Percentiles rank a stretch among this genome's conserved stretches.
phyloP scores from a whole-genome alignment of 2,329 filamentous ascomycete species.

The Aspergillus neotritici region DNA sequence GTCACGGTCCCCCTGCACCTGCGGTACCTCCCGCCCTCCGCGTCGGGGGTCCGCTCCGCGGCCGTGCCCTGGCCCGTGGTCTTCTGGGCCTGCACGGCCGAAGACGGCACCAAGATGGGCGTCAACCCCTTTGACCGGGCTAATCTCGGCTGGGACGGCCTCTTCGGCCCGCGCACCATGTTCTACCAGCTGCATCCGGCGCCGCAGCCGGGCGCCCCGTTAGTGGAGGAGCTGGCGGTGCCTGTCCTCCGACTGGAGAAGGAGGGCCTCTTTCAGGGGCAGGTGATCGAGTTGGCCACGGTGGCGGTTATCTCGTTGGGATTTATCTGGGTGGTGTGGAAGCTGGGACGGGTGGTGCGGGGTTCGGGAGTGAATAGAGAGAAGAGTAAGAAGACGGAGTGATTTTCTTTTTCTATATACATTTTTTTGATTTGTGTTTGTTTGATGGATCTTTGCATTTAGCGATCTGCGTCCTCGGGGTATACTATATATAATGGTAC shows the following conservation, averaged over 20 bases:
- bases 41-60: slow-evolving; percentile 49
- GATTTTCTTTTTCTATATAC: neutral
- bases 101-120: slow-evolving; percentile 57
- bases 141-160: slow-evolving; percentile 77
- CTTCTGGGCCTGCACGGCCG: slow-evolving; percentile 80
- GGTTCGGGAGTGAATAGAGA: slow-evolving; percentile 15
- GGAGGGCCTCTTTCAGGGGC: slow-evolving; percentile 35
- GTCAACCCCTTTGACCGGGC: slow-evolving; percentile 78
- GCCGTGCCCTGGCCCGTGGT: slow-evolving; percentile 74
- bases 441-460: too few relatives aligned
- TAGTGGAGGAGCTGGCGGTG: slow-evolving; percentile 55
- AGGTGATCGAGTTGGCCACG: slow-evolving; percentile 51
- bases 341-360: slow-evolving; percentile 39
- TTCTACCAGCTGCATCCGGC: slow-evolving; percentile 71
- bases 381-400: slow-evolving; percentile 26
- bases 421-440: too few relatives aligned
- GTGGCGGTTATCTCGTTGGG: slow-evolving; percentile 56
- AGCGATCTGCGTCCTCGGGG: too few relatives aligned
- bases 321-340: slow-evolving; percentile 65
- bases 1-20: slow-evolving; percentile 70
- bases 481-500: too few relatives aligned
- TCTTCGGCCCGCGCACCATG: slow-evolving; percentile 70
- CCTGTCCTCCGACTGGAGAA: slow-evolving; percentile 58
- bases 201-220: slow-evolving; percentile 21
- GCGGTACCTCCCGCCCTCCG: slow-evolving; percentile 66